These are phyloP conservation scores for Penicillium sp. DNA, from an alignment of 2,329 filamentous ascomycete genomes.

Conservation along the genomic window DNA sequence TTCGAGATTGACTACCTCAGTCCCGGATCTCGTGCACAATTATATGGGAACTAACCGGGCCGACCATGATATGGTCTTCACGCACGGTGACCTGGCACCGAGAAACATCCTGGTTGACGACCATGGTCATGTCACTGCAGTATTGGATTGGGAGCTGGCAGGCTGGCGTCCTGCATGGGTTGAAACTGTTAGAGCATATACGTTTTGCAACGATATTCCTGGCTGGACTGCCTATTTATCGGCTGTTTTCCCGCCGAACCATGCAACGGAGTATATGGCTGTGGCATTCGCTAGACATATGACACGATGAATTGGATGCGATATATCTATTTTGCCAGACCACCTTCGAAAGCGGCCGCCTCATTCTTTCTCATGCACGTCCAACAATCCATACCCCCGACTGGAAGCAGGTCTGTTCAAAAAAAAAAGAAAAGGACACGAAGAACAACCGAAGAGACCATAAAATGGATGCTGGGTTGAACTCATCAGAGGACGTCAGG, in stretches of 20 bases:
- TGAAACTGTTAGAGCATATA: conserved; percentile 2
- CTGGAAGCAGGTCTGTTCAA: neutral
- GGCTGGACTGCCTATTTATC: conserved; percentile 2
- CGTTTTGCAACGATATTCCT: neutral
- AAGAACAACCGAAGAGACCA: neutral
- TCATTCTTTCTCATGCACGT: neutral
- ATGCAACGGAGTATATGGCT: conserved; percentile 1
- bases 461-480: neutral
- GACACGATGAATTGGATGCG: neutral
- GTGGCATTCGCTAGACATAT: neutral
- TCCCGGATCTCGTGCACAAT: neutral
- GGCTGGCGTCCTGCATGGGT: conserved; percentile 4
- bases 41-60: neutral
- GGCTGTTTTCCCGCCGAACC: neutral
- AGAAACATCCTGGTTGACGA: conserved; percentile 9
- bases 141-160: conserved; percentile 9
- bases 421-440: too few species aligned
- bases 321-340: neutral
- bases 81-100: conserved; percentile 6
- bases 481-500: too few species aligned
- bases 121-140: neutral
- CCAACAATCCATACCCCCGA: neutral
- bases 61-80: conserved; percentile 1
- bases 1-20: neutral
- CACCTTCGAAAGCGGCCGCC: neutral